A percentile compares a stretch with the other conserved stretches of the same genome.
phyloP scores from a whole-genome alignment of 2,329 filamentous ascomycete species.

The Sporothrix dimorphospora region DNA sequence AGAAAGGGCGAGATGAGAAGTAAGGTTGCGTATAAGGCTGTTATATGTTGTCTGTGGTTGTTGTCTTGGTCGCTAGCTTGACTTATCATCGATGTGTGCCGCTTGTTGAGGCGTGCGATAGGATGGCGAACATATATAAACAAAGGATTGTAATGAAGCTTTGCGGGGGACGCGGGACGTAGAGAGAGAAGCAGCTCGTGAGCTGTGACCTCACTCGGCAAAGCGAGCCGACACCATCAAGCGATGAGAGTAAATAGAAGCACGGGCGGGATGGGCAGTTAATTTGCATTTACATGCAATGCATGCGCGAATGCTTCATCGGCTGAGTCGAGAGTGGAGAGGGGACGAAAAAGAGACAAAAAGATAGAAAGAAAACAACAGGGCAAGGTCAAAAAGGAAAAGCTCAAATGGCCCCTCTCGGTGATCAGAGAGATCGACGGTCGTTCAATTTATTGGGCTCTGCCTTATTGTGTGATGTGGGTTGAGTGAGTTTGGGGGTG shows the following conservation, averaged over 20 bases:
- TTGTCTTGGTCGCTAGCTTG: not conserved
- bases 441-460: conserved; percentile 16
- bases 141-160: conserved; percentile 20
- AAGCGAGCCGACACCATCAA: conserved; percentile 14
- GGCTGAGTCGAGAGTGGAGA: not conserved
- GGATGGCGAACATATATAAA: conserved; percentile 5
- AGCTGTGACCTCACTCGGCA: conserved; percentile 18
- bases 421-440: conserved; percentile 2
- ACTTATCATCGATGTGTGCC: not conserved
- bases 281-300: conserved; percentile 21
- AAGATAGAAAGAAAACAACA: not conserved
- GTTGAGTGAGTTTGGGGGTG: not conserved
- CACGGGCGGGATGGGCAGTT: conserved; percentile 2
- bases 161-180: not conserved
- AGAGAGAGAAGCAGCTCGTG: conserved; percentile 28
- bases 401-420: not conserved
- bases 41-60: not conserved
- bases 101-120: not conserved
- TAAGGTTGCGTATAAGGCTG: not conserved
- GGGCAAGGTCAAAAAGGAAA: not conserved
- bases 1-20: too few species aligned
- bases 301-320: not conserved
- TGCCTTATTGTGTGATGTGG: conserved; percentile 11
- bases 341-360: not conserved
- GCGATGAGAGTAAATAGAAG: not conserved